Conservation (phyloP, 352 stramenopile genomes). For the Globisporangium apiculatum region DNA sequence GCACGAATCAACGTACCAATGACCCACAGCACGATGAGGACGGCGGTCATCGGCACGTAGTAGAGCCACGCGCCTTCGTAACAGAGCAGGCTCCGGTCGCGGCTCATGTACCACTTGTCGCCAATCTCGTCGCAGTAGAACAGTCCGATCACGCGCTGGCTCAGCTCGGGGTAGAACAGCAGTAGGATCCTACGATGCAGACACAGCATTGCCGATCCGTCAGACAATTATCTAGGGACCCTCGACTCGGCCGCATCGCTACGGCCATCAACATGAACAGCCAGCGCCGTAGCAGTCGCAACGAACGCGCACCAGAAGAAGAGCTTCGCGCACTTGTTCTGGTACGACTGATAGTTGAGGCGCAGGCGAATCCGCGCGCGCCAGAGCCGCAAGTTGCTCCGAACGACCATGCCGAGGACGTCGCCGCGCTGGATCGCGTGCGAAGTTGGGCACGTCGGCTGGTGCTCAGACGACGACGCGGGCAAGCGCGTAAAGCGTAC, state of each 20-base stretch:
- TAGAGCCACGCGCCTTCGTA: constrained; percentile 50
- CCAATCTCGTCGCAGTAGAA: constrained; percentile 77
- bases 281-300: background rate
- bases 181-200: constrained; percentile 34
- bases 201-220: too few relatives aligned
- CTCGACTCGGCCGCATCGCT: too few relatives aligned
- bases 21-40: constrained; percentile 50
- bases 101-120: constrained; percentile 46
- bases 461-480: constrained; percentile 35
- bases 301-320: constrained; percentile 41
- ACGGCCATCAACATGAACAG: too few relatives aligned
- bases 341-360: constrained; percentile 63
- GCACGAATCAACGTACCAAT: constrained; percentile 23
- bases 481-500: constrained; percentile 26
- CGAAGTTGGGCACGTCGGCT: constrained; percentile 39
- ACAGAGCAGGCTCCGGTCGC: constrained; percentile 52
- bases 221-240: too few relatives aligned
- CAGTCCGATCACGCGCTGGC: constrained; percentile 52
- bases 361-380: constrained; percentile 57
- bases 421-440: constrained; percentile 36
- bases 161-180: constrained; percentile 69
- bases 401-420: constrained; percentile 52
- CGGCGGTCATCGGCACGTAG: constrained; percentile 42
- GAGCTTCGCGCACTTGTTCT: constrained; percentile 75
- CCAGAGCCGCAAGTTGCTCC: constrained; percentile 68